These are phyloP conservation scores for Cubamyces sp. DNA, from an alignment of 768 basidiomycete genomes.

Conservation along the genomic window DNA sequence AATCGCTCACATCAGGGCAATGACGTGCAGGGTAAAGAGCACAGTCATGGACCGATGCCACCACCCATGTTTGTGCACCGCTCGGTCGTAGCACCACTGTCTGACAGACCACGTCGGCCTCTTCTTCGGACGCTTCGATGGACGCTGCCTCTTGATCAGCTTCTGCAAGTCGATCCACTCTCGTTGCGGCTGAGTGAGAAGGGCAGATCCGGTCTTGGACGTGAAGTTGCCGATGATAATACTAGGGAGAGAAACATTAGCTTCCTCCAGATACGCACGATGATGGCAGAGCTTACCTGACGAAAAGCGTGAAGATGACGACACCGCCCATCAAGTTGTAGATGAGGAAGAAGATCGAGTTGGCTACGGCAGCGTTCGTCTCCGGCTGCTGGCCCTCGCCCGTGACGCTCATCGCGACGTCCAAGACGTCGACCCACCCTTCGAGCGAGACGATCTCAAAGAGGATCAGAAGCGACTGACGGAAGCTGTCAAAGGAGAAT, in stretches of 20 bases:
- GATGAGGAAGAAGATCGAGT: conserved; percentile 89
- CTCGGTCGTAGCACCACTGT: conserved; percentile 91
- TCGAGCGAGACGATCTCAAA: conserved; percentile 97
- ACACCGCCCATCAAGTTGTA: conserved; percentile 92
- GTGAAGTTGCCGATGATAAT: conserved; percentile 96
- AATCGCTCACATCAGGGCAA: conserved; percentile 73
- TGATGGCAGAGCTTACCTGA: conserved; percentile 60
- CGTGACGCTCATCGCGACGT: conserved; percentile 75
- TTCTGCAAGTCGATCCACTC: conserved; percentile 96
- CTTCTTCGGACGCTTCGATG: conserved; percentile 76
- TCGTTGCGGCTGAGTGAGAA: conserved; percentile 83
- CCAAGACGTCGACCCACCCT: conserved; percentile 97
- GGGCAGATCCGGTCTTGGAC: conserved; percentile 81
- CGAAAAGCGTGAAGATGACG: conserved; percentile 87
- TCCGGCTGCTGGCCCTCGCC: conserved; percentile 71
- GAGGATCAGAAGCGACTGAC: conserved; percentile 81
- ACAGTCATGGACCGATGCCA: conserved; percentile 84
- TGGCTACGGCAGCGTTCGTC: conserved; percentile 72
- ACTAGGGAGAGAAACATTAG: conserved; percentile 46
- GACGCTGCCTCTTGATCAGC: conserved; percentile 82
- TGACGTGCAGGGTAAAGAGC: conserved; percentile 80
- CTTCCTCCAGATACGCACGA: not conserved
- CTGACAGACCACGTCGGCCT: conserved; percentile 59
- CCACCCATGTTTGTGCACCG: conserved; percentile 90
- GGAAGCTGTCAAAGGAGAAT: conserved; percentile 91